phyloP scores from a whole-genome alignment of 345 rosid species.

The Acer campestre region DNA sequence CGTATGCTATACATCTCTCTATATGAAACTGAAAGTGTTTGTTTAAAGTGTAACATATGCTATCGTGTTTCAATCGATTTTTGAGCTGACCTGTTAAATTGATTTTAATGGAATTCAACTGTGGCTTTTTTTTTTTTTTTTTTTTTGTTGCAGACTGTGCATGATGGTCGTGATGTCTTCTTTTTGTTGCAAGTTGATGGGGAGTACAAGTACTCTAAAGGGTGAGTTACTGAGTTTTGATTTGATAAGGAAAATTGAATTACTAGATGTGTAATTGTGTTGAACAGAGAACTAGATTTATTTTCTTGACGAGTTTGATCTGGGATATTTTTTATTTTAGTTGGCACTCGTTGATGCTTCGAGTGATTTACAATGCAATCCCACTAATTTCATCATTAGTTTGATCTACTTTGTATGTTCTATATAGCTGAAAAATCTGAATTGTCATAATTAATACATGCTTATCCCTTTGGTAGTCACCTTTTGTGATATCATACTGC shows the following conservation, averaged over 20 bases:
- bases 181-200: constrained; percentile 92
- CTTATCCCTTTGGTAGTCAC: neutral
- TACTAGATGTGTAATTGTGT: neutral
- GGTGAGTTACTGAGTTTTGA: constrained; percentile 63
- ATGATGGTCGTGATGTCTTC: constrained; percentile 82
- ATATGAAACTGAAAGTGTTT: neutral
- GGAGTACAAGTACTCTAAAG: constrained; percentile 73
- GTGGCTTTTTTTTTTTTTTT: constrained; percentile 8
- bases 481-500: neutral
- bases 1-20: neutral
- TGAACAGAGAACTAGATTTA: neutral
- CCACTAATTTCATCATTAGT: neutral
- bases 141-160: constrained; percentile 69
- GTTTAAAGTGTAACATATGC: neutral
- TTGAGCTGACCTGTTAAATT: neutral
- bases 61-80: neutral
- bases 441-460: neutral
- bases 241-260: neutral
- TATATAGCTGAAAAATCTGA: neutral
- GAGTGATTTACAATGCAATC: neutral
- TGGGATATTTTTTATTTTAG: neutral
- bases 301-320: constrained; percentile 2
- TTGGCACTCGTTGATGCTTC: neutral
- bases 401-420: neutral
- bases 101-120: constrained; percentile 2